Base-by-base conservation (phyloP, 768 basidiomycete genomes). In the Sistotremastrum suecicum region DNA sequence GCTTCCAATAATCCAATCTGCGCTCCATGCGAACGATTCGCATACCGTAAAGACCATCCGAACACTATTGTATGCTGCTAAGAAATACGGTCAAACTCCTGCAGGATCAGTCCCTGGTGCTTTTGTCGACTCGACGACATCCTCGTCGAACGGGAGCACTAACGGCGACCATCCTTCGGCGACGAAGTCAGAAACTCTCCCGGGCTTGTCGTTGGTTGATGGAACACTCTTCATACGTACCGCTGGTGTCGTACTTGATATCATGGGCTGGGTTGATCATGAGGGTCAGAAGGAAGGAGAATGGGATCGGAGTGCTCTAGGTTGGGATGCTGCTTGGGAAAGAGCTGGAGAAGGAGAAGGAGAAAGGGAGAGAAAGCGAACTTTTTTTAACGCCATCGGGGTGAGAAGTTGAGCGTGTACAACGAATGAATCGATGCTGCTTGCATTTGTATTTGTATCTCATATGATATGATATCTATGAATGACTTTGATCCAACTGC, bases 301-400 rank as follows among this genome's bases (percentile, higher is more conserved):
- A 2, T 79, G 78, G 78, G 76, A 78, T 57, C 48, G 67, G 31
- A 74, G 71, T 55, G 75, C 67, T 3, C 59, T 77, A 36, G 76
- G 75, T 1, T 78, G 76, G 74, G 74, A 78, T 47, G 74, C 67
- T 6, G 72, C 75, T 7, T 79, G 76, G 78, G 44, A 48, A 20
- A 65, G 64, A 38, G 46, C 54, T 31, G 55, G 54, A 28, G 61
- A 68, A 53, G 20, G 20, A 20, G 20, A 20, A 20, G 20, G 20
- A 20, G 20, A 20, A 20, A 20, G 20, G 20, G 20, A 20, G 20
- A 20, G 20, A 20, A 20, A 20, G 20, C 20, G 20, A 20, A 20
- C 20, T 20, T 20, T 20, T 20, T 20, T 20, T 20, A 20, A 20
- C 20, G 20, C 20, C 20, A 20, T 20, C 20, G 20, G 20, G 20